Evolutionary conservation across 139 green algal genomes (phyloP).

Genomic region (Monoraphidium neglectum): DNA sequence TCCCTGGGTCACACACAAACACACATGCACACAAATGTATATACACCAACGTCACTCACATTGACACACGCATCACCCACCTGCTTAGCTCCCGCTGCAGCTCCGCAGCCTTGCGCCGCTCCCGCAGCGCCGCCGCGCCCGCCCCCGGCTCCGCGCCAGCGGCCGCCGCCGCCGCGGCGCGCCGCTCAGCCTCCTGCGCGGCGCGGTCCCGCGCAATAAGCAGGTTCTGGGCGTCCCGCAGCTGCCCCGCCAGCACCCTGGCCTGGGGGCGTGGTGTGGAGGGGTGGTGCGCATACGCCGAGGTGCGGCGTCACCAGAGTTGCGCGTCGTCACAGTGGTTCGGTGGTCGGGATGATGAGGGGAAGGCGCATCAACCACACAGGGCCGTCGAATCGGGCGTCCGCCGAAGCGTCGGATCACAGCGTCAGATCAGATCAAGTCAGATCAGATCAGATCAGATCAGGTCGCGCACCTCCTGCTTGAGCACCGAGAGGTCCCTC

Average conservation of each 20-base stretch:
- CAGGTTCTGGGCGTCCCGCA: slow-evolving; percentile 68
- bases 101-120: slow-evolving; percentile 38
- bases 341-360: too few relatives aligned
- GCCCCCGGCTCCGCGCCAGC: slow-evolving; percentile 7
- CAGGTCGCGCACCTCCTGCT: slow-evolving; percentile 59
- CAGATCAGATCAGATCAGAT: too few relatives aligned
- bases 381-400: too few relatives aligned
- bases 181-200: slow-evolving; percentile 31
- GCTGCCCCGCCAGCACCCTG: slow-evolving; percentile 46
- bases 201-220: slow-evolving; percentile 45
- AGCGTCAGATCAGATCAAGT: too few relatives aligned
- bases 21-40: neutral
- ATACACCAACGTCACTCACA: neutral
- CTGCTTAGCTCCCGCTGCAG: slow-evolving; percentile 42
- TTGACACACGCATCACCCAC: neutral
- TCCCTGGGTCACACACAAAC: neutral
- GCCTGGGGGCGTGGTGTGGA: slow-evolving; percentile 20
- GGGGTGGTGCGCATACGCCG: too few relatives aligned
- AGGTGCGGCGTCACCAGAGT: too few relatives aligned
- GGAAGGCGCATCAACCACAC: too few relatives aligned
- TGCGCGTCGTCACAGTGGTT: too few relatives aligned
- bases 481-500: slow-evolving; percentile 48
- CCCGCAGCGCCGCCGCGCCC: slow-evolving; percentile 26
- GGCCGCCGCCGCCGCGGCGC: neutral
- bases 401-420: too few relatives aligned